Conservation (phyloP, 106 monocot species). For the Dendrobium huoshanense region DNA sequence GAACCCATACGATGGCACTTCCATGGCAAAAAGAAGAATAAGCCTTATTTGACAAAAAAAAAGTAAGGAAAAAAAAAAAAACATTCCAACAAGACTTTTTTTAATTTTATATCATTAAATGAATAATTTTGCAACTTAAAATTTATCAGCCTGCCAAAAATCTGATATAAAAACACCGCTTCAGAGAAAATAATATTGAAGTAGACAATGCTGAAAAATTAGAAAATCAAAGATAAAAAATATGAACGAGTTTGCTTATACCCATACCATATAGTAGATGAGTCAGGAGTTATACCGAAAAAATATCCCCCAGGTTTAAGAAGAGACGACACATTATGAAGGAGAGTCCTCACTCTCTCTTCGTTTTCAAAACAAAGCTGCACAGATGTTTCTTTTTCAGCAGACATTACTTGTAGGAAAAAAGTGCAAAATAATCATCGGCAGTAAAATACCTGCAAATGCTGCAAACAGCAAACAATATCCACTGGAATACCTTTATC, state of each 20-base stretch:
- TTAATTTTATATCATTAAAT: background rate
- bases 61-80: background rate
- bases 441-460: conserved; percentile 54
- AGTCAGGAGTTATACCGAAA: conserved; percentile 88
- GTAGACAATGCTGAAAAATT: background rate
- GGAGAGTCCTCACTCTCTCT: conserved; percentile 63
- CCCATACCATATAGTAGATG: conserved; percentile 92
- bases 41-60: background rate
- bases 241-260: background rate
- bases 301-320: conserved; percentile 96
- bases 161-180: background rate
- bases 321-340: conserved; percentile 73
- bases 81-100: background rate
- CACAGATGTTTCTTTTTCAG: background rate
- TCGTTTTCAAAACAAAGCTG: conserved; percentile 89
- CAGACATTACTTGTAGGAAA: background rate
- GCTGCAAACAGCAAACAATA: conserved; percentile 86
- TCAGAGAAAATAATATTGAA: background rate
- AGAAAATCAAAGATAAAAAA: background rate
- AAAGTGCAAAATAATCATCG: background rate
- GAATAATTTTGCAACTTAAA: background rate
- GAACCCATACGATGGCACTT: background rate
- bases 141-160: background rate
- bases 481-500: conserved; percentile 74
- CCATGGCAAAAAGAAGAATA: background rate